phyloP scores from a whole-genome alignment of 345 rosid species.

The Litchi chinensis region DNA sequence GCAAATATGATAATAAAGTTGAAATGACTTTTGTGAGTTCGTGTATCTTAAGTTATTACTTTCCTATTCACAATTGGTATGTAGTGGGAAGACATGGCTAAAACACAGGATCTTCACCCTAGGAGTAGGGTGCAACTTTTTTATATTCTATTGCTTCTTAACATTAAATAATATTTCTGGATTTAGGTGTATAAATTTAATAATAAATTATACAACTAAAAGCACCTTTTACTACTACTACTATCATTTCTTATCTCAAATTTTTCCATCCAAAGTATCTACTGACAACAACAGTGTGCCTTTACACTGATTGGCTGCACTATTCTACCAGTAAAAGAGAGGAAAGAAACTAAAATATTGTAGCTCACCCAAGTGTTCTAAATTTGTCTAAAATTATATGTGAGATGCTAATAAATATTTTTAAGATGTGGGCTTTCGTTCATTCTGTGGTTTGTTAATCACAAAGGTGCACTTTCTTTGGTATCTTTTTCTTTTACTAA shows the following conservation, averaged over 20 bases:
- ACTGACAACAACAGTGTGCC: not conserved
- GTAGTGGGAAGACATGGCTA: not conserved
- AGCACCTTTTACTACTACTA: not conserved
- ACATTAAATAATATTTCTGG: not conserved
- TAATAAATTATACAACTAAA: not conserved
- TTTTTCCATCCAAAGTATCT: not conserved
- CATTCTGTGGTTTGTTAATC: not conserved
- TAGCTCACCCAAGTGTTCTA: not conserved
- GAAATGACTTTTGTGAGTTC: not conserved
- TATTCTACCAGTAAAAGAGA: not conserved
- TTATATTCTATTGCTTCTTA: not conserved
- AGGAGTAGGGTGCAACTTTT: not conserved
- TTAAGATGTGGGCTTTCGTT: constrained; percentile 8
- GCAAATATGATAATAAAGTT: not conserved
- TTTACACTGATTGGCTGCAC: not conserved
- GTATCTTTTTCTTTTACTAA: not conserved
- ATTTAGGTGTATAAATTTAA: not conserved
- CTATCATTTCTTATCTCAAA: not conserved
- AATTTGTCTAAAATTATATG: not conserved
- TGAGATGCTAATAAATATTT: not conserved
- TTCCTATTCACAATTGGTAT: not conserved
- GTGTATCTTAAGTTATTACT: not conserved
- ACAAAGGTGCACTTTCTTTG: not conserved
- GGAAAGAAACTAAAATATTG: not conserved
- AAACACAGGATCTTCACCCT: not conserved